A percentile compares a stretch with the other conserved stretches of the same genome.
Conservation (phyloP, 1,139 yeast species). For the Debaryomyces coudertii region DNA sequence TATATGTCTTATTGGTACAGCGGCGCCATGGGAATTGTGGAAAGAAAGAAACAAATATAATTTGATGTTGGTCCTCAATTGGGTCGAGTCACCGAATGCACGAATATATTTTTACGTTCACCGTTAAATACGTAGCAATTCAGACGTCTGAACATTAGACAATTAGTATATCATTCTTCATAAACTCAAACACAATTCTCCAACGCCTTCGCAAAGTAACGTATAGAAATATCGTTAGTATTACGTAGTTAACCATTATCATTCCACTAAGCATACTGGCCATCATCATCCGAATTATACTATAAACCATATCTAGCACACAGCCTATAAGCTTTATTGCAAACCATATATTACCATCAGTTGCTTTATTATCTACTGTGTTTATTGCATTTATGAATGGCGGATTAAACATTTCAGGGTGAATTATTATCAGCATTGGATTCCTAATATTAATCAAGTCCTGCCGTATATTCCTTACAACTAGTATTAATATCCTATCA, state of each 20-base stretch:
- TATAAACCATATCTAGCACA: conserved; percentile 24
- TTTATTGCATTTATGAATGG: conserved; percentile 22
- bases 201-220: conserved; percentile 7
- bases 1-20: not conserved
- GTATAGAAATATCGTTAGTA: conserved; percentile 4
- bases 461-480: conserved; percentile 7
- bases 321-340: conserved; percentile 9
- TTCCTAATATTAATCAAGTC: conserved; percentile 1
- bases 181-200: conserved; percentile 6
- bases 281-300: conserved; percentile 21
- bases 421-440: conserved; percentile 9
- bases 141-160: not conserved
- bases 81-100: conserved; percentile 1
- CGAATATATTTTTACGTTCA: not conserved
- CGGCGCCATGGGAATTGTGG: not conserved
- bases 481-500: conserved; percentile 12
- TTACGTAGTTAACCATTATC: conserved; percentile 3
- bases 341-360: conserved; percentile 1
- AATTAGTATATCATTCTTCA: conserved; percentile 1
- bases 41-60: not conserved
- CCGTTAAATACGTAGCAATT: not conserved
- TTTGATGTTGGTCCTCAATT: not conserved
- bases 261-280: conserved; percentile 22
- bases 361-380: conserved; percentile 19
- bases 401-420: conserved; percentile 32